Base-by-base conservation (phyloP, 352 stramenopile genomes). In the Thraustotheca clavata region DNA sequence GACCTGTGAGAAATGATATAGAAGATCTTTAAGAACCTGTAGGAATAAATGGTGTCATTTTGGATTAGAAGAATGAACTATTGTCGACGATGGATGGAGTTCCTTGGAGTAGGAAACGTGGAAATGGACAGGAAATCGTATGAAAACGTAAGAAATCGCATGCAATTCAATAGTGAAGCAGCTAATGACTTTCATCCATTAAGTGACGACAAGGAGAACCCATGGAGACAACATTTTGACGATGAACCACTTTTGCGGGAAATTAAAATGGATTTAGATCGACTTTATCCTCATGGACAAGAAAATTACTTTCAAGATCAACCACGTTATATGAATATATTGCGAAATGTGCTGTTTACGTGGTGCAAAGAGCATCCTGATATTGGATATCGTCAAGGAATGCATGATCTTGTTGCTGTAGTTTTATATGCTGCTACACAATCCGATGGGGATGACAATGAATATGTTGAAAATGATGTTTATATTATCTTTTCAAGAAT, bases 371-470 rank as follows among this genome's bases (percentile, higher is more conserved):
- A 89, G 48, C 79, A 93, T 49, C 75, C 84, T 5, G 79, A 88
- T 27, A 76, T 93, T 48, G 83, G 80, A n/a, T 93, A 93, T 39
- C 79, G 83, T 24, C 83, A 93, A 66, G 83, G 83, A 8, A 93
- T 93, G 83, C 83, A 93, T 59, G 83, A 93, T 49, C 79, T 93
- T 48, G 80, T 76, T 1, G 81, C 81, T 0, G 81, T 93, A 8
- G 77, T 93, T 27, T 75, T 93, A 26, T 93, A 85, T 46, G 76
- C 83, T 7, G 86, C 89, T 27, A 52, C 81, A 33, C 2, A 5
- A 20, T 12, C 31, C 31, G 31, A 60, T 8, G 50, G 48, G 20
- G 31, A 41, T 24, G 12, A 16, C 9, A 41, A 62, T 14, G 39
- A 47, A 24, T 62, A 54, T 46, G 16, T 36, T 27, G 60, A 67